Percentiles rank a stretch among this genome's conserved stretches.
Conservation (phyloP, 495 filamentous ascomycete genomes). For the Achaetomiella virescens region DNA sequence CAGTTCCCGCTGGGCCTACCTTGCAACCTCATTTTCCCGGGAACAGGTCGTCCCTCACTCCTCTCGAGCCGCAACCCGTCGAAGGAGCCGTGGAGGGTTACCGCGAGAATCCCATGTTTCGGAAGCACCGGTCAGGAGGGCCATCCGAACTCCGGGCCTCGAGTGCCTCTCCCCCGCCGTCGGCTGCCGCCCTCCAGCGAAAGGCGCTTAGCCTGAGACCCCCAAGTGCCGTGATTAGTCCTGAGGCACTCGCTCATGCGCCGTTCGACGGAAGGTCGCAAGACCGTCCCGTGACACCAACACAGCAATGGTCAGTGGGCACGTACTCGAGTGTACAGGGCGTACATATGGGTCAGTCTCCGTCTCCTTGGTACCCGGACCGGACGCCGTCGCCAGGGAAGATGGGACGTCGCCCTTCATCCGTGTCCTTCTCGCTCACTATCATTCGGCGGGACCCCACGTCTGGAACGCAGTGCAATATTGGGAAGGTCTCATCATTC, state of each 20-base stretch:
- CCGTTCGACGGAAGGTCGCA: not conserved
- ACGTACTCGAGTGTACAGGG: not conserved
- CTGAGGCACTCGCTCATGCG: not conserved
- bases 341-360: not conserved
- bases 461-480: conserved; percentile 80
- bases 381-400: conserved; percentile 6
- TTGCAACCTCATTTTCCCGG: not conserved
- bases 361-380: not conserved
- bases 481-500: conserved; percentile 60
- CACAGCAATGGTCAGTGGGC: not conserved
- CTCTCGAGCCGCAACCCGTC: not conserved
- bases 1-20: not conserved
- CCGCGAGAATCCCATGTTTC: conserved; percentile 23
- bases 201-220: conserved; percentile 14
- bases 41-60: not conserved
- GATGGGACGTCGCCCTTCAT: conserved; percentile 2
- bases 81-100: conserved; percentile 6
- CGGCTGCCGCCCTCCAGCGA: conserved; percentile 3
- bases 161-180: not conserved
- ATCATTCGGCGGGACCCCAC: conserved; percentile 83
- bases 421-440: conserved; percentile 56
- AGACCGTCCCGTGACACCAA: conserved; percentile 14
- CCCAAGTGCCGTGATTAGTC: not conserved
- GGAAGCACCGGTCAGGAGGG: not conserved
- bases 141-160: not conserved